Conservation (phyloP, 805 yeast genomes). For the Crinitomyces ghanaensis region DNA sequence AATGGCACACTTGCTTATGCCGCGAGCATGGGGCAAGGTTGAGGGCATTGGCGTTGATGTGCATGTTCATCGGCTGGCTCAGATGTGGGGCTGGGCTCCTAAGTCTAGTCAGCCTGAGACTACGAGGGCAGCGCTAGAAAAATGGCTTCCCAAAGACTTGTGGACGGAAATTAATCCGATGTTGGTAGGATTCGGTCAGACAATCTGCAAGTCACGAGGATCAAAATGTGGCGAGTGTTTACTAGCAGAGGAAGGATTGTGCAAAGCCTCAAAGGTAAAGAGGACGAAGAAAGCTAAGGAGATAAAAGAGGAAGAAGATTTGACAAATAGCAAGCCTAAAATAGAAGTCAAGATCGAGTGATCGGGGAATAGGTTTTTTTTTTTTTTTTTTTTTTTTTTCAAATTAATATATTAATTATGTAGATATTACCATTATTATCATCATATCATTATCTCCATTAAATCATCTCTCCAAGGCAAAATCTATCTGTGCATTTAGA, state of each 20-base stretch:
- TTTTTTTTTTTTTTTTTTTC: too few relatives aligned
- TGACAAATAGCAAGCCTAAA: background rate
- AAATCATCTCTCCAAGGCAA: too few relatives aligned
- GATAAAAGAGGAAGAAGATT: background rate
- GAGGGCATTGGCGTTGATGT: constrained; percentile 92
- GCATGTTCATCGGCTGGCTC: constrained; percentile 71
- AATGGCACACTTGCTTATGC: constrained; percentile 77
- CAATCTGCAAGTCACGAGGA: constrained; percentile 64
- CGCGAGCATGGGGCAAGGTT: constrained; percentile 65
- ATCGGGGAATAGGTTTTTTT: too few relatives aligned
- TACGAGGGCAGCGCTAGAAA: constrained; percentile 55
- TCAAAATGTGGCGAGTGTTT: constrained; percentile 59
- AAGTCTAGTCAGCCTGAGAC: constrained; percentile 52
- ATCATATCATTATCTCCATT: too few relatives aligned
- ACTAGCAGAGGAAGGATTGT: constrained; percentile 40
- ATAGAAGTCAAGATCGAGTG: constrained; percentile 4
- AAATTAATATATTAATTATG: too few relatives aligned
- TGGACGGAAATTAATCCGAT: constrained; percentile 84
- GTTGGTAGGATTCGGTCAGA: constrained; percentile 90
- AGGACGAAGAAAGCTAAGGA: constrained; percentile 1
- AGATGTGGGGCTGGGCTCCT: constrained; percentile 69
- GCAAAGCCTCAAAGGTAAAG: constrained; percentile 27
- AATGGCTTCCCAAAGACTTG: constrained; percentile 58
- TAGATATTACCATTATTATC: too few relatives aligned
- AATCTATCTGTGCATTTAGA: constrained; percentile 1